Conservation (phyloP, 306 rosid species). For the Hylodesmum podocarpum region DNA sequence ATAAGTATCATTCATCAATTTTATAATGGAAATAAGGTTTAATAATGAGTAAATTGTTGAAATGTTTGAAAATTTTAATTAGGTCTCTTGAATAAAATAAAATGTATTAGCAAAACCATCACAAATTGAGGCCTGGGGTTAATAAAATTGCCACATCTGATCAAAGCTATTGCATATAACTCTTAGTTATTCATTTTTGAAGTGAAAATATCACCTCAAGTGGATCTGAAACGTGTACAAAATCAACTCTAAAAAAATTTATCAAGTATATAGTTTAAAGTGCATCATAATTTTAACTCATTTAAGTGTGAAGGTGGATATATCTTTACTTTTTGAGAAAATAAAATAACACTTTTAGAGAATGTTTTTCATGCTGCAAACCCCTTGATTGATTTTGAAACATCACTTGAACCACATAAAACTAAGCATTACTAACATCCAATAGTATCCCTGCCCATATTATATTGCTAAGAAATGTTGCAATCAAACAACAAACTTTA, state of each 20-base stretch:
- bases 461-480: conserved; percentile 24
- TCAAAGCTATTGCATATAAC: too few relatives aligned
- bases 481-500: conserved; percentile 28
- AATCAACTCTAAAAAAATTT: background rate
- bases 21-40: too few relatives aligned
- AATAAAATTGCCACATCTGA: too few relatives aligned
- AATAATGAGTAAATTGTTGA: too few relatives aligned
- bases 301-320: background rate
- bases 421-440: conserved; percentile 7
- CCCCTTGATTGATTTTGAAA: background rate
- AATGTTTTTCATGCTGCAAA: background rate
- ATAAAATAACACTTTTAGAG: background rate
- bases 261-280: background rate
- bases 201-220: too few relatives aligned
- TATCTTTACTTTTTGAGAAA: background rate
- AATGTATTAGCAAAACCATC: too few relatives aligned
- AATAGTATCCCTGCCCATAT: conserved; percentile 40
- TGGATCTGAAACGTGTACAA: too few relatives aligned
- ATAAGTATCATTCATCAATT: too few relatives aligned
- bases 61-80: too few relatives aligned
- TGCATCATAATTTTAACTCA: background rate
- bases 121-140: too few relatives aligned
- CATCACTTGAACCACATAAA: background rate
- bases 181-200: too few relatives aligned
- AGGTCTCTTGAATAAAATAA: too few relatives aligned